Conservation (phyloP, 148 eudicot genomes). For the Vaccinium myrtillus region DNA sequence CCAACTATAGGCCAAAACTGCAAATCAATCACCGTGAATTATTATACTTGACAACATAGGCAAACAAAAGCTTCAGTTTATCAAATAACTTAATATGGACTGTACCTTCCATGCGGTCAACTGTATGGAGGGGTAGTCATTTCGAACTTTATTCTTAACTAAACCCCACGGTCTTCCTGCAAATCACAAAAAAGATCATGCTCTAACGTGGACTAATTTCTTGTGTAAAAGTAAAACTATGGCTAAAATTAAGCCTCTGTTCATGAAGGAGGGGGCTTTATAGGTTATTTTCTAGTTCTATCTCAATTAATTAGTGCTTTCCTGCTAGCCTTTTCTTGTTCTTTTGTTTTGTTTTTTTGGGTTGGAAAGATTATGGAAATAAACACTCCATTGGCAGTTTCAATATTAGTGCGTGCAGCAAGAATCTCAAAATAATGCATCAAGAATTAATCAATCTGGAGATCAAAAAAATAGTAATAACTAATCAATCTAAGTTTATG, state of each 20-base stretch:
- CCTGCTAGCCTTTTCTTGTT: neutral
- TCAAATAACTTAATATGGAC: neutral
- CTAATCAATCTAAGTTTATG: neutral
- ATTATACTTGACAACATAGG: neutral
- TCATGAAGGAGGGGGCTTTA: neutral
- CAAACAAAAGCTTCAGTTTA: neutral
- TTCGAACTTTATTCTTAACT: constrained; percentile 47
- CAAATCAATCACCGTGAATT: neutral
- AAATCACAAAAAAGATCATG: neutral
- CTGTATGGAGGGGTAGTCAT: constrained; percentile 60
- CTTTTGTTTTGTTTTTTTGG: neutral
- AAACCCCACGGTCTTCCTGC: constrained; percentile 53
- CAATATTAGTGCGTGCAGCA: neutral
- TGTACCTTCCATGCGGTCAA: constrained; percentile 61
- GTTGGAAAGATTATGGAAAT: neutral
- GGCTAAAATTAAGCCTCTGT: neutral
- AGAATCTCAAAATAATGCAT: neutral
- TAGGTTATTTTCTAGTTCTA: neutral
- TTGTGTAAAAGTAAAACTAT: neutral
- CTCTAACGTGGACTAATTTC: neutral
- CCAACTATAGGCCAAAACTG: constrained; percentile 65
- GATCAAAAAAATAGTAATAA: neutral
- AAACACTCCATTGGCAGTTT: neutral
- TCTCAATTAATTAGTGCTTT: neutral
- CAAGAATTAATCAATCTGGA: neutral